A percentile compares a stretch with the other conserved stretches of the same genome.
phyloP scores from a whole-genome alignment of 768 basidiomycete species.

The Goffeauzyma gilvescens region DNA sequence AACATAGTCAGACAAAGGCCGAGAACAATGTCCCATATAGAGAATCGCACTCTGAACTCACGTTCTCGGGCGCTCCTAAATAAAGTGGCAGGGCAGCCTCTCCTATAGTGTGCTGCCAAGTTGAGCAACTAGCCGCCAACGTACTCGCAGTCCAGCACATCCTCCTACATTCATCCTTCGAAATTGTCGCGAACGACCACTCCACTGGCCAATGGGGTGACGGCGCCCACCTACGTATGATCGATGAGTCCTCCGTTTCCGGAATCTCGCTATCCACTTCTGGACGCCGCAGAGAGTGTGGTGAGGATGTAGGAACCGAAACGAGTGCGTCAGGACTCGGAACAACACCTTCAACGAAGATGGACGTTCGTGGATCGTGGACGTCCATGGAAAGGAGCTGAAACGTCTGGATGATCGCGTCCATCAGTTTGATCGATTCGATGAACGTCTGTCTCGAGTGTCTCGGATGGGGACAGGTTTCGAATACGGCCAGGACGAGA shows the following conservation, averaged over 20 bases:
- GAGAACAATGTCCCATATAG: not conserved
- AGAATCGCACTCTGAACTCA: not conserved
- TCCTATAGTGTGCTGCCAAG: constrained; percentile 1
- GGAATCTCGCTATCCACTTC: not conserved
- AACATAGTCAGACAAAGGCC: too few species aligned
- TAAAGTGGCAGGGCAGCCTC: constrained; percentile 7
- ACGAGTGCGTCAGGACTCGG: constrained; percentile 4
- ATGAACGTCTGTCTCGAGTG: constrained; percentile 5
- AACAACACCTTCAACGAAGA: constrained; percentile 7
- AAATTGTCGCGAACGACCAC: constrained; percentile 1
- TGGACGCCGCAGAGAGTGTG: too few species aligned
- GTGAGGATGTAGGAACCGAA: too few species aligned
- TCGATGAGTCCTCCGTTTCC: not conserved
- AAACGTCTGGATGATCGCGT: constrained; percentile 9
- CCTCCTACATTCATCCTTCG: constrained; percentile 9
- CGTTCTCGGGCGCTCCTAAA: constrained; percentile 8
- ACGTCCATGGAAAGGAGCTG: constrained; percentile 7
- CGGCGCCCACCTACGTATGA: constrained; percentile 11
- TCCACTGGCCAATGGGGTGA: constrained; percentile 7
- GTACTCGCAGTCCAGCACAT: constrained; percentile 7
- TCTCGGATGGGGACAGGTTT: constrained; percentile 7
- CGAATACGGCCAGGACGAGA: constrained; percentile 7
- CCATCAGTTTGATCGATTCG: constrained; percentile 5
- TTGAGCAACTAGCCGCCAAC: constrained; percentile 6
- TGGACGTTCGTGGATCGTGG: constrained; percentile 3